Conservation (phyloP, 2,329 filamentous ascomycete genomes). For the Fusarium continuum region DNA sequence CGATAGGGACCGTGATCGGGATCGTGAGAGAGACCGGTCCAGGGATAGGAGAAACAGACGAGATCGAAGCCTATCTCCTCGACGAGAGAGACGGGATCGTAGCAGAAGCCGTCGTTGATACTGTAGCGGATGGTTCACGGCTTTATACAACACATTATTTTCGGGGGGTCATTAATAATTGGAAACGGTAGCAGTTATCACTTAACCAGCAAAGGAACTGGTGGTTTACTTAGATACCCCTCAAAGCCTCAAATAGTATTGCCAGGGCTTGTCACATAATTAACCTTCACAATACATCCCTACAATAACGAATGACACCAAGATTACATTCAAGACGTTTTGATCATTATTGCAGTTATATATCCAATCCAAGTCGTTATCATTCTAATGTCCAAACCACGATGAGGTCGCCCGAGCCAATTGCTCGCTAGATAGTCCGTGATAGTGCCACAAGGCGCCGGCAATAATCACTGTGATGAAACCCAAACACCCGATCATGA, state of each 20-base stretch:
- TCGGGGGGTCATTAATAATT: background rate
- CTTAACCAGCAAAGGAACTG: background rate
- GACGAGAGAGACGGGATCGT: constrained; percentile 49
- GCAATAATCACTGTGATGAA: constrained; percentile 43
- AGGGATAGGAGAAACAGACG: constrained; percentile 40
- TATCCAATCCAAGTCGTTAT: constrained; percentile 26
- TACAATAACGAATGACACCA: background rate
- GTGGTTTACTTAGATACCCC: constrained; percentile 32
- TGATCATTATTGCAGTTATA: constrained; percentile 36
- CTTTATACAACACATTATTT: background rate
- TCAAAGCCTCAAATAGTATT: background rate
- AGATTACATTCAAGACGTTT: constrained; percentile 4
- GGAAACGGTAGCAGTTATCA: background rate
- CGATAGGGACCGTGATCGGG: constrained; percentile 18
- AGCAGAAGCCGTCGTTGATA: constrained; percentile 55
- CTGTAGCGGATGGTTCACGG: constrained; percentile 45
- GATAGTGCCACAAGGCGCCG: constrained; percentile 40
- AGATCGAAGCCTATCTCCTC: constrained; percentile 47
- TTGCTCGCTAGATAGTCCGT: constrained; percentile 30
- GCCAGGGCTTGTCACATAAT: background rate
- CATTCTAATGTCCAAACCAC: constrained; percentile 37
- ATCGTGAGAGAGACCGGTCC: constrained; percentile 31
- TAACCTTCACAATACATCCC: background rate
- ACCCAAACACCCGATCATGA: constrained; percentile 39
- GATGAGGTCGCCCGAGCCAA: constrained; percentile 29